Conservation (phyloP, 768 basidiomycete species). For the Agrocybe chaxingu region DNA sequence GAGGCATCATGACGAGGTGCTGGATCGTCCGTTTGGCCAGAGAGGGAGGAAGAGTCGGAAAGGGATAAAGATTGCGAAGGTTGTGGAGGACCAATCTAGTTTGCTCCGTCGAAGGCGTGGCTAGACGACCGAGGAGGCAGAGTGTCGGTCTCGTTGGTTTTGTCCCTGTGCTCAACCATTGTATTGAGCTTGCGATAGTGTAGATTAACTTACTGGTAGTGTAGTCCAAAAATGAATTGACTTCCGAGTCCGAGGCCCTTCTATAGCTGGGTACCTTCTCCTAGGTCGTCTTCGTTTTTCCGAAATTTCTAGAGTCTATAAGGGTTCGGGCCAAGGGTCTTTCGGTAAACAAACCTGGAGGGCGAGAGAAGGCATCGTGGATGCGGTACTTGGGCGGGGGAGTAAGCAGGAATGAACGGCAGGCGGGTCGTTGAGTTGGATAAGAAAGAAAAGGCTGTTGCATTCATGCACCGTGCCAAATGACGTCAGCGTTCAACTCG, state of each 20-base stretch:
- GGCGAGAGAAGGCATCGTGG: conserved; percentile 48
- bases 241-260: too few species aligned
- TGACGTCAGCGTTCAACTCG: too few species aligned
- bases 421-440: too few species aligned
- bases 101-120: conserved; percentile 26
- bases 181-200: too few species aligned
- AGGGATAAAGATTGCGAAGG: conserved; percentile 44
- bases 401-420: not conserved
- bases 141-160: conserved; percentile 39
- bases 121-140: conserved; percentile 58
- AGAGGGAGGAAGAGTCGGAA: conserved; percentile 23
- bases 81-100: conserved; percentile 40
- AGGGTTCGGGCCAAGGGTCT: conserved; percentile 29
- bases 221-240: too few species aligned
- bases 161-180: not conserved
- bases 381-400: conserved; percentile 12
- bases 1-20: conserved; percentile 52
- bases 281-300: too few species aligned
- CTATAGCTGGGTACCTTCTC: too few species aligned
- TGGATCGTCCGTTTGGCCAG: conserved; percentile 23
- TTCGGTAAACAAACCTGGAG: conserved; percentile 42
- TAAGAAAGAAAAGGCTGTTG: too few species aligned
- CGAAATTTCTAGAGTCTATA: conserved; percentile 11
- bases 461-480: too few species aligned
- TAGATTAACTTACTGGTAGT: too few species aligned